These are phyloP conservation scores for Samsoniella hepiali DNA, from an alignment of 2,329 filamentous ascomycete genomes.

Conservation along the genomic window DNA sequence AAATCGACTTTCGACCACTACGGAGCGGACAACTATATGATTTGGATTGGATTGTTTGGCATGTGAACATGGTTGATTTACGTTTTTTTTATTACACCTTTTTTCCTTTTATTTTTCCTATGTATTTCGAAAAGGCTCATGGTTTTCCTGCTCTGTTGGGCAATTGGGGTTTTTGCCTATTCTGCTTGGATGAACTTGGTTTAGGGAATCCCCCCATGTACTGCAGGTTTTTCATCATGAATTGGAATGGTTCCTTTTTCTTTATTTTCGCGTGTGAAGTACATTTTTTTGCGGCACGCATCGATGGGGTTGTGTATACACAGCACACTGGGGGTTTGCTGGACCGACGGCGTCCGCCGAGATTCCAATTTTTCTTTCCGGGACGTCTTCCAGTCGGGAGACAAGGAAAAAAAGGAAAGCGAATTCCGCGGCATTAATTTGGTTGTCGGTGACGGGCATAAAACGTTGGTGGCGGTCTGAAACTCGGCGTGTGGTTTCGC, in stretches of 20 bases:
- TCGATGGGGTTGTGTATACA: too few species aligned
- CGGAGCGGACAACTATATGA: background rate
- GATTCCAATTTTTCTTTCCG: too few species aligned
- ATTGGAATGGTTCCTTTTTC: background rate
- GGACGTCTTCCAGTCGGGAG: background rate
- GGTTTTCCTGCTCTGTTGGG: conserved; percentile 16
- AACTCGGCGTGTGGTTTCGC: conserved; percentile 11
- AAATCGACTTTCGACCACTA: background rate
- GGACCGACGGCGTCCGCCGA: too few species aligned
- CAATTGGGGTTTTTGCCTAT: background rate
- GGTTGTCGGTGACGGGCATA: background rate
- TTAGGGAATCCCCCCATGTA: background rate
- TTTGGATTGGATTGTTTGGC: background rate
- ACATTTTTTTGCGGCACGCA: background rate
- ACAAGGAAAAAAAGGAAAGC: too few species aligned
- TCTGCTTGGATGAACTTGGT: background rate
- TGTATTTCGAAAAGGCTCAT: conserved; percentile 11
- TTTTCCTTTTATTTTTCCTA: conserved; percentile 8
- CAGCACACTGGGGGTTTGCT: too few species aligned
- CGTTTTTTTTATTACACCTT: conserved; percentile 7
- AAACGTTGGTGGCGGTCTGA: background rate
- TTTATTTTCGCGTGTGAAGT: background rate
- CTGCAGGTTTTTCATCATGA: conserved; percentile 19
- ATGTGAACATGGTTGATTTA: conserved; percentile 7
- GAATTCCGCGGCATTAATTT: background rate